Evolutionary conservation across 2,329 filamentous ascomycete species (phyloP).

Genomic region (Pseudogymnoascus sp.): DNA sequence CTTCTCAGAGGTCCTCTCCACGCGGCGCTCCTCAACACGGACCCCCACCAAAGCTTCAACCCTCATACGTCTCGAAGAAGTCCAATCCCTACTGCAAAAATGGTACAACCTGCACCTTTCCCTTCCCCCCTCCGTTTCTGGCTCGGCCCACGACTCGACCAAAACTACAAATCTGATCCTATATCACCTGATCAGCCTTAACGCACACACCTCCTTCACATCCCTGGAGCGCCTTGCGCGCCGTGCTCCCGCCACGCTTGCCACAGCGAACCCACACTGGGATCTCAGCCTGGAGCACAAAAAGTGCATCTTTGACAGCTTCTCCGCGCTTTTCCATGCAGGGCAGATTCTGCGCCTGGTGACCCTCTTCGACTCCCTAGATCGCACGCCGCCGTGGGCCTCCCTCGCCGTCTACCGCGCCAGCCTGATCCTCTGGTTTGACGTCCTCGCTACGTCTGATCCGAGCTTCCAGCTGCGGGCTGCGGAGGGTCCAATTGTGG

Average conservation of each 20-base stretch:
- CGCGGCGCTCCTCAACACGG: slow-evolving; percentile 36
- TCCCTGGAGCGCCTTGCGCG: slow-evolving; percentile 62
- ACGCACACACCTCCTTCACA: slow-evolving; percentile 60
- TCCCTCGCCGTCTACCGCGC: slow-evolving; percentile 64
- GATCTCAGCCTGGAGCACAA: slow-evolving; percentile 51
- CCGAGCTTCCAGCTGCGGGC: slow-evolving; percentile 26
- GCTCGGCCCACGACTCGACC: slow-evolving; percentile 51
- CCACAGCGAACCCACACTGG: slow-evolving; percentile 37
- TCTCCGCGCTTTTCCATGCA: slow-evolving; percentile 61
- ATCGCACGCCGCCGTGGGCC: slow-evolving; percentile 64
- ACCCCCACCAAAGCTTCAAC: slow-evolving; percentile 55
- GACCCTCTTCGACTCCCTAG: slow-evolving; percentile 45
- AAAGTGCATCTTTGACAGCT: slow-evolving; percentile 56
- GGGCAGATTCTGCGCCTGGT: slow-evolving; percentile 61
- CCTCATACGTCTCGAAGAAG: slow-evolving; percentile 55
- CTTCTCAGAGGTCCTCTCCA: slow-evolving; percentile 50
- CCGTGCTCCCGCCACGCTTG: slow-evolving; percentile 51
- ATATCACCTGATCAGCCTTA: slow-evolving; percentile 65
- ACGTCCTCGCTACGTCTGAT: slow-evolving; percentile 50
- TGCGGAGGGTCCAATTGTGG: slow-evolving; percentile 36
- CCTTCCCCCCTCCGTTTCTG: slow-evolving; percentile 33
- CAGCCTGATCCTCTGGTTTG: slow-evolving; percentile 55
- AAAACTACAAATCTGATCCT: slow-evolving; percentile 60
- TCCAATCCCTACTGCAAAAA: slow-evolving; percentile 55
- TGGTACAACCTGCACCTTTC: slow-evolving; percentile 60